Evolutionary conservation across 129 eudicot genomes (phyloP).

Genomic region (Scalesia atractyloides): DNA sequence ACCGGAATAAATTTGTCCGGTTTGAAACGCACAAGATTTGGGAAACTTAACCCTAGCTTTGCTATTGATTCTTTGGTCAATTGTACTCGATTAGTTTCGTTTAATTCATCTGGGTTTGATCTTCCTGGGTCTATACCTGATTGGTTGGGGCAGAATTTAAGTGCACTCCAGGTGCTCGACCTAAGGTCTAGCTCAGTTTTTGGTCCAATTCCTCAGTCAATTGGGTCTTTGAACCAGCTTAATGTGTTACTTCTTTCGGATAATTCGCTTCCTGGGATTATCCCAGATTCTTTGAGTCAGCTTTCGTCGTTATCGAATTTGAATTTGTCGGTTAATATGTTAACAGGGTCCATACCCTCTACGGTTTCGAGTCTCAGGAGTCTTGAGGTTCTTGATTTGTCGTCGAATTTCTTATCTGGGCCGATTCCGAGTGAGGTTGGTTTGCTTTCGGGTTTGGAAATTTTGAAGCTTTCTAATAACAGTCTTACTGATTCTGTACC

Average conservation of each 20-base stretch:
- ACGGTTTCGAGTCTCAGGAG: constrained; percentile 47
- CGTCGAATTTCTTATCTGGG: constrained; percentile 71
- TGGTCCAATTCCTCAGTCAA: constrained; percentile 64
- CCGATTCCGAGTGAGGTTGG: constrained; percentile 51
- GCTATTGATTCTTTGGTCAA: constrained; percentile 54
- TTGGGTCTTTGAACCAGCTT: constrained; percentile 50
- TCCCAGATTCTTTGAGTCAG: constrained; percentile 54
- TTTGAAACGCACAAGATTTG: constrained; percentile 44
- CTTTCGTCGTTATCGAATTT: constrained; percentile 43
- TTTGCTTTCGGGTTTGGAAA: constrained; percentile 33
- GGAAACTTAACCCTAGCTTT: constrained; percentile 52
- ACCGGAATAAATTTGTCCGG: constrained; percentile 53
- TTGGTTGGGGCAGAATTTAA: constrained; percentile 62
- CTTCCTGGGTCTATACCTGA: constrained; percentile 69
- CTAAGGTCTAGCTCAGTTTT: constrained; percentile 62
- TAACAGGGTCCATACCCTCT: constrained; percentile 61
- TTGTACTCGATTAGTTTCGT: constrained; percentile 40
- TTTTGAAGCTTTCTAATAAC: constrained; percentile 53
- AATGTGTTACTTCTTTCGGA: constrained; percentile 37
- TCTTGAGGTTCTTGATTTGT: constrained; percentile 49
- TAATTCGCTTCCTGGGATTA: constrained; percentile 56
- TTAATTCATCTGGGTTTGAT: constrained; percentile 61
- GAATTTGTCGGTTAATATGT: constrained; percentile 53
- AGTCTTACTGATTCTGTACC: constrained; percentile 59
- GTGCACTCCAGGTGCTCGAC: constrained; percentile 67